A percentile compares a stretch with the other conserved stretches of the same genome.
Evolutionary conservation across 768 basidiomycete genomes (phyloP).

Genomic region (Suillus variegatus): DNA sequence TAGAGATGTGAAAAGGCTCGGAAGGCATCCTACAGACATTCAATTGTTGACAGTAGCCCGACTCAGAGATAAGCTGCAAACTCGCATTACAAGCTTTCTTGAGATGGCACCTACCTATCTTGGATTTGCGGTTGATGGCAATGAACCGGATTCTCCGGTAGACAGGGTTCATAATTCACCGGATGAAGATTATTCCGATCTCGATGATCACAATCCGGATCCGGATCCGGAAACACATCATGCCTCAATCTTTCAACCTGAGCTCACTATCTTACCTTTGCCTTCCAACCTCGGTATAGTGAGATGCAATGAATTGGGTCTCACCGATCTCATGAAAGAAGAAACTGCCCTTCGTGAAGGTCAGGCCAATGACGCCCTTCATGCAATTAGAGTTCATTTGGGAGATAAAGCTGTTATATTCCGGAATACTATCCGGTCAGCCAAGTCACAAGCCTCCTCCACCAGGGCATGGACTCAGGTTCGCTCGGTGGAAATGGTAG

Average conservation of each 20-base stretch:
- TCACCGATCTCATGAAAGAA: constrained; percentile 1
- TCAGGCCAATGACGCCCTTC: constrained; percentile 21
- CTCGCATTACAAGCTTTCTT: neutral
- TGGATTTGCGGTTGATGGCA: neutral
- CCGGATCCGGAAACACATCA: neutral
- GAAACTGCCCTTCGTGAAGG: constrained; percentile 12
- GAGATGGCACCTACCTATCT: neutral
- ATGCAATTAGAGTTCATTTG: constrained; percentile 8
- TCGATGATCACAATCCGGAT: neutral
- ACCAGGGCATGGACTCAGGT: constrained; percentile 5
- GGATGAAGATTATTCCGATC: neutral
- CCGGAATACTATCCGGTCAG: neutral
- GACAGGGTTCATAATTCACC: no score
- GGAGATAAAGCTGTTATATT: constrained; percentile 15
- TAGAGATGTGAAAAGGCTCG: no score
- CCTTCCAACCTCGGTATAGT: neutral
- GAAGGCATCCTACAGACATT: no score
- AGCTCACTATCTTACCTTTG: neutral
- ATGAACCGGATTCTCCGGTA: neutral
- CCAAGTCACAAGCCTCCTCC: neutral
- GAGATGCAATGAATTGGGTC: neutral
- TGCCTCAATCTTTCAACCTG: neutral
- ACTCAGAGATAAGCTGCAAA: no score
- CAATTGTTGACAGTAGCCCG: no score
- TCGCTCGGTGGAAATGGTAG: neutral